Percentiles rank a stretch among this genome's conserved stretches.
Evolutionary conservation across 2,329 filamentous ascomycete species (phyloP).

Genomic region (Phialocephala subalpina): DNA sequence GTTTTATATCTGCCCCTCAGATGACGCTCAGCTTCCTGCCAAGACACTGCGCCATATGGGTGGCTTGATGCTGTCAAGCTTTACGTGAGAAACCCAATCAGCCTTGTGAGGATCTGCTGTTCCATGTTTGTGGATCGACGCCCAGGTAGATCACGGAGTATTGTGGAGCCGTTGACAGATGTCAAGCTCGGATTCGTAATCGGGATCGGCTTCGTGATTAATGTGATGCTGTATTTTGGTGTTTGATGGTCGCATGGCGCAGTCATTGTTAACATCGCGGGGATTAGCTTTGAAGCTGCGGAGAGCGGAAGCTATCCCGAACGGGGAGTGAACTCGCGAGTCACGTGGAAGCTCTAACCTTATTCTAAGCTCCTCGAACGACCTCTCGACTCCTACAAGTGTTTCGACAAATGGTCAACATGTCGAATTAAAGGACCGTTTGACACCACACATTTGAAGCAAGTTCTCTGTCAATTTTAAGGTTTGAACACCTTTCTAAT

Average conservation of each 20-base stretch:
- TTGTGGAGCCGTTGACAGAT: not conserved
- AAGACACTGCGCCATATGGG: constrained; percentile 14
- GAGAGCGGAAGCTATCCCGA: not conserved
- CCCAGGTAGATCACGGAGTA: not conserved
- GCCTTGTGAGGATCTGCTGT: constrained; percentile 15
- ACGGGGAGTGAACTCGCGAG: not conserved
- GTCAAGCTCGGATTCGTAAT: not conserved
- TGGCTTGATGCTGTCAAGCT: not conserved
- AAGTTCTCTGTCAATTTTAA: no score
- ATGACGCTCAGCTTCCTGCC: constrained; percentile 1
- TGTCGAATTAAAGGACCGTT: no score
- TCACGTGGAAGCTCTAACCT: not conserved
- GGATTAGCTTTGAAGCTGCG: not conserved
- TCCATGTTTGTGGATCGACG: not conserved
- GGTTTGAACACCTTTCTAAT: no score
- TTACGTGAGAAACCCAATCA: constrained; percentile 1
- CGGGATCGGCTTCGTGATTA: constrained; percentile 2
- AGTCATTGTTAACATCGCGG: not conserved
- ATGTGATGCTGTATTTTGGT: not conserved
- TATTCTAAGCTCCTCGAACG: not conserved
- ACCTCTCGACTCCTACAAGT: not conserved
- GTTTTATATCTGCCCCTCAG: constrained; percentile 15
- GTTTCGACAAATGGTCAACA: no score
- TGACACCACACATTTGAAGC: no score
- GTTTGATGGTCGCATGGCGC: constrained; percentile 2